Percentiles rank a stretch among this genome's conserved stretches.
phyloP scores from a whole-genome alignment of 768 basidiomycete genomes.

The Phaeotremella skinneri region DNA sequence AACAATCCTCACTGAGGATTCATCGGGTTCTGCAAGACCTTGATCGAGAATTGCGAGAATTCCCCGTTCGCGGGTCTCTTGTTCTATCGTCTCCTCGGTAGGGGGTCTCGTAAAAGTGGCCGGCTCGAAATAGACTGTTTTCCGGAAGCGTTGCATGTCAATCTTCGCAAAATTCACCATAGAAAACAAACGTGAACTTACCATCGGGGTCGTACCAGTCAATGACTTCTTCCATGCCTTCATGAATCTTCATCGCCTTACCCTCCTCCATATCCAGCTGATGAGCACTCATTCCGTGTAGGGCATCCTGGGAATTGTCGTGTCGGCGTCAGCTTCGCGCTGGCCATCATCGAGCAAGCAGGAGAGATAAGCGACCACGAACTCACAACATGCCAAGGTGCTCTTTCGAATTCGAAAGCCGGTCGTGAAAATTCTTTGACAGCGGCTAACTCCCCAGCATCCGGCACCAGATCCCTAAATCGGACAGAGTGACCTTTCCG shows the following conservation, averaged over 20 bases:
- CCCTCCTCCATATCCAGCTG: constrained; percentile 33
- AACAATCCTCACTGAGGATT: neutral
- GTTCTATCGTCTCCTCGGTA: constrained; percentile 26
- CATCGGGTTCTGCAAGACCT: neutral
- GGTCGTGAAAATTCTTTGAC: constrained; percentile 31
- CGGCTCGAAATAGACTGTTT: constrained; percentile 19
- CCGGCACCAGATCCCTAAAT: constrained; percentile 31
- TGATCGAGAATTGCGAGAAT: constrained; percentile 27
- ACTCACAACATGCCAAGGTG: constrained; percentile 27
- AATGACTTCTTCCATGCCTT: constrained; percentile 19
- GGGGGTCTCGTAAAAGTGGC: neutral
- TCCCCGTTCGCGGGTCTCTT: constrained; percentile 34
- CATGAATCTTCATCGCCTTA: constrained; percentile 14
- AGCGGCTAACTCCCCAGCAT: constrained; percentile 25
- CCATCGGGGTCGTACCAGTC: constrained; percentile 41
- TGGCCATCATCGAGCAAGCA: no score
- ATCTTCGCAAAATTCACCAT: neutral
- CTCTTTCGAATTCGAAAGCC: constrained; percentile 31
- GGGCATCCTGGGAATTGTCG: constrained; percentile 12
- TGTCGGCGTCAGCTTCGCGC: neutral
- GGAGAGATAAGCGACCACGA: neutral
- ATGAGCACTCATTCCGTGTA: constrained; percentile 25
- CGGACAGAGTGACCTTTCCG: constrained; percentile 32
- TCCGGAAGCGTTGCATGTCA: neutral
- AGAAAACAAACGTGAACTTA: constrained; percentile 15